Evolutionary conservation across 768 basidiomycete species (phyloP), one percentile per base, ranked within the genome.

Genomic region (Mycena rebaudengoi): DNA sequence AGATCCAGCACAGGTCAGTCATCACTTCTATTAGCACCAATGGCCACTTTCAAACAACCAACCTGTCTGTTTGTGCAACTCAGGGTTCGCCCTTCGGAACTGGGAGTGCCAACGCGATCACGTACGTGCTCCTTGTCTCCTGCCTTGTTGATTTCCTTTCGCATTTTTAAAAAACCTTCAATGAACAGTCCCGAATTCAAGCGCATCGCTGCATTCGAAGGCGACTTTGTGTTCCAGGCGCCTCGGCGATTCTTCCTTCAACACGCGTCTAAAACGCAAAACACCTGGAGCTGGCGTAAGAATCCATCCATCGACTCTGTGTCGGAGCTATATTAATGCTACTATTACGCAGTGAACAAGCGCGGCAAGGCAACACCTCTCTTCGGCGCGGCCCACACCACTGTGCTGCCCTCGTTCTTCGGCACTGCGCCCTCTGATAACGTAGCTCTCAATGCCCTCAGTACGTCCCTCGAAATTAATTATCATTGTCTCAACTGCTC

Each of bases 131-230:
- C 4, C 26, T 33, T 29, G n/a, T 29, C 44, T 29, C 41, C 25
- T 20, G 20, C 12, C 32, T 49, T 26, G 25, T 18, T 20, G 12
- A 16, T 13, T 35, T n/a, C 33, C 20, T 7, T 25, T 30, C 18
- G 26, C 18, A 5, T 23, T 18, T 28, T 46, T 55, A n/a, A 41
- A 12, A 25, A 23, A 12, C 18, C 45, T 7, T 46, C 20, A 29
- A 37, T 29, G 35, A 41, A 7, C 51, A 79, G 79, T 2, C 79
- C 80, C 4, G 52, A 83, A 65, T 82, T 70, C 67, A 82, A 82
- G 60, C 76, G 82, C 4, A 59, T 81, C 7, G 75, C 80, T 1
- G 77, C 79, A 0, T 58, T 80, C 14, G 73, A 73, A 44, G 80
- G 81, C 1, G 81, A 83, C 60, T 45, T 70, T 7, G 50, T 60